Evolutionary conservation across 2,329 filamentous ascomycete species (phyloP).

Genomic region (Botryosphaeria dothidea): DNA sequence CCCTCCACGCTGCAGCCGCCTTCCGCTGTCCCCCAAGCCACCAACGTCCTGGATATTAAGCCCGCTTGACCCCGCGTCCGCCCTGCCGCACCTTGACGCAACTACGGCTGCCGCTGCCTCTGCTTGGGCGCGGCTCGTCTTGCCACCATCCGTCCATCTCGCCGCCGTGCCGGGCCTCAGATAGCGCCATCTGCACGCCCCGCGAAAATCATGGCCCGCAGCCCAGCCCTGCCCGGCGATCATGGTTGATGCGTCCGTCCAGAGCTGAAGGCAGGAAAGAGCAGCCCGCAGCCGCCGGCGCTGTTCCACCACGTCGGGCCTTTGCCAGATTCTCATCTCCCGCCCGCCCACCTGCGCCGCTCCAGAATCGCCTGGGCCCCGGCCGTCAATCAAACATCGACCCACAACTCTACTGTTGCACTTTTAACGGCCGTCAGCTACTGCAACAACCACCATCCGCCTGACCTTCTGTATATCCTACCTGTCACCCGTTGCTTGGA

Average conservation of each 20-base stretch:
- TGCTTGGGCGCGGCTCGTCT: neutral
- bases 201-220: neutral
- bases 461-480: neutral
- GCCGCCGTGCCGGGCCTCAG: neutral
- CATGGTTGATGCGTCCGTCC: neutral
- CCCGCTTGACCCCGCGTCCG: neutral
- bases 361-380: neutral
- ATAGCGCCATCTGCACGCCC: neutral
- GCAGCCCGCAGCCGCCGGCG: constrained; percentile 8
- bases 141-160: neutral
- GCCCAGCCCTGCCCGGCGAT: neutral
- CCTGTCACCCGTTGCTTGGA: neutral
- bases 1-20: neutral
- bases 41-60: constrained; percentile 3
- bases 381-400: neutral
- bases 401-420: constrained; percentile 5
- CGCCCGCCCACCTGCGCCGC: neutral
- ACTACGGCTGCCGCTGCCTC: neutral
- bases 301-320: constrained; percentile 13
- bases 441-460: neutral
- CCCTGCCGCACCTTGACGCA: neutral
- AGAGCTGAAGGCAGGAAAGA: constrained; percentile 12
- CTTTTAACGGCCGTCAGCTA: neutral
- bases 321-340: constrained; percentile 16
- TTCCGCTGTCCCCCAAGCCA: neutral